Conservation (phyloP, 768 basidiomycete genomes). For the Lentinula sp. region DNA sequence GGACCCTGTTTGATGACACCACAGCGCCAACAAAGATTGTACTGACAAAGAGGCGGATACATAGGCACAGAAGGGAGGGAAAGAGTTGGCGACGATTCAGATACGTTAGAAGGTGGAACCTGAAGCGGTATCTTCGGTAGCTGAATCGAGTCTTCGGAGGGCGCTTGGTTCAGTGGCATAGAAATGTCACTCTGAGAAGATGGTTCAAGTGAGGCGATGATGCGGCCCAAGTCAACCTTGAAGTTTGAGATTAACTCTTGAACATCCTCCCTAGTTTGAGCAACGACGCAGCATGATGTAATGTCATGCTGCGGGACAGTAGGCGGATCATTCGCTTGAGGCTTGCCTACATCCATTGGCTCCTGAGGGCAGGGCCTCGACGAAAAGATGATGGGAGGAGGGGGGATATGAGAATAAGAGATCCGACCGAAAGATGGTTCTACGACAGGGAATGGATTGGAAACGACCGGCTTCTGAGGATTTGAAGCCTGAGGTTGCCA, state of each 20-base stretch:
- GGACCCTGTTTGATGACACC: conserved; percentile 21
- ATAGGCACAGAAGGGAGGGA: conserved; percentile 10
- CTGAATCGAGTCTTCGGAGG: not conserved
- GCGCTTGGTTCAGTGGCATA: not conserved
- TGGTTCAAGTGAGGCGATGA: conserved; percentile 21
- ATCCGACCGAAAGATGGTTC: conserved; percentile 13
- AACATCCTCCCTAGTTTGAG: conserved; percentile 45
- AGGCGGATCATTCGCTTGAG: conserved; percentile 8
- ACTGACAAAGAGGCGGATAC: conserved; percentile 16
- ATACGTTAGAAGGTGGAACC: not conserved
- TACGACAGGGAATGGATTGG: conserved; percentile 9
- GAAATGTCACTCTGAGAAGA: not conserved
- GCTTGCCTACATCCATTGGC: conserved; percentile 18
- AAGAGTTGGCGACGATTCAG: not conserved
- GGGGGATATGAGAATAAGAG: conserved; percentile 25
- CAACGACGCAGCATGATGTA: conserved; percentile 35
- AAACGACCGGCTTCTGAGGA: conserved; percentile 1
- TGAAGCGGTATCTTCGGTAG: not conserved
- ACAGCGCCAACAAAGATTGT: conserved; percentile 28
- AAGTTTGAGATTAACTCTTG: conserved; percentile 42
- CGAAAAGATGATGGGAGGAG: conserved; percentile 28
- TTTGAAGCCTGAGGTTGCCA: not conserved
- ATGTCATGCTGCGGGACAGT: conserved; percentile 11
- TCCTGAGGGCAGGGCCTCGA: conserved; percentile 18
- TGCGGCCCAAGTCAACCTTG: conserved; percentile 44